Evolutionary conservation across 2,329 filamentous ascomycete species (phyloP), one percentile per base, ranked within the genome.

Genomic region (Arachnopeziza araneosa): DNA sequence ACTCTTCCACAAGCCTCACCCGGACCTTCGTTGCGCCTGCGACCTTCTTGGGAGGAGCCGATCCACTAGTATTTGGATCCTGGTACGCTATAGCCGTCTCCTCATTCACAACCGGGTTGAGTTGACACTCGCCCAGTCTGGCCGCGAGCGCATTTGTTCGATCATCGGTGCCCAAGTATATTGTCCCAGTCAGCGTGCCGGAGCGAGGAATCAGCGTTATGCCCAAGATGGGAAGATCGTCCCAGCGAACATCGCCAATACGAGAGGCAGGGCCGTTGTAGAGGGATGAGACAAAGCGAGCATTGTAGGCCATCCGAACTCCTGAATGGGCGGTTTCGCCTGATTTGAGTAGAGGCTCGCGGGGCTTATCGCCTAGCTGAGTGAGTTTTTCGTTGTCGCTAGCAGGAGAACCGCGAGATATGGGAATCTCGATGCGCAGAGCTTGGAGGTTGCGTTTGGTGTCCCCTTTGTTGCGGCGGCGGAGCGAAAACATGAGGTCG

Each of bases 401-500:
- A 7, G 30, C 30, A 14, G 30, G 14, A 32, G 30, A 14, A 14
- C 30, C 14, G 14, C 30, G 30, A 1, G 54, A 56, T 14, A 56
- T 60, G n/a, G 60, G 60, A 24, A 61, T 59, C 19, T 61, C 56
- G 44, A 61, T 50, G 22, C 26, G 24, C 24, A 61, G 49, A 5
- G 58, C 54, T 32, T n/a, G 19, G 8, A 61, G 54, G 8, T 54
- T 48, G n/a, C 53, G 54, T 8, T 24, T 19, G 7, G 60, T n/a
- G 23, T 61, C 50, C 23, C 30, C 26, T 1, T 32, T 22, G 23
- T 50, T 30, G 1, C 24, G 44, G 17, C 54, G 52, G 19, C 56
- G 50, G 23, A 62, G 53, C 1, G 50, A 22, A 32, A 62, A 54
- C 14, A 62, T 56, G 12, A 62, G 22, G 24, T 62, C 60, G 52